Percentiles rank a stretch among this genome's conserved stretches.
phyloP scores from a whole-genome alignment of 768 basidiomycete species.

The Boletus speciosus region DNA sequence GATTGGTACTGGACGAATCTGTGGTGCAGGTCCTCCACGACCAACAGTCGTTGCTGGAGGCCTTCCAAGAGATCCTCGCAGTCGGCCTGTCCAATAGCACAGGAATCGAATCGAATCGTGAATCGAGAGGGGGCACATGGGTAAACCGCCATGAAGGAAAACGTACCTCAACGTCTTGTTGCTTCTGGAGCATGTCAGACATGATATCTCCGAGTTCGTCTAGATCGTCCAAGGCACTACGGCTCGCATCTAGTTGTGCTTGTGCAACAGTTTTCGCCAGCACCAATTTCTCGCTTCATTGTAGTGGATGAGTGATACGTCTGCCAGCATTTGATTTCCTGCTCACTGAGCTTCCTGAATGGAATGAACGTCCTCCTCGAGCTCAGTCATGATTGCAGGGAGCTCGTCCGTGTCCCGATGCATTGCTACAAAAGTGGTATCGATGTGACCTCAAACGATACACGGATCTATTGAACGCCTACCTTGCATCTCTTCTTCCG shows the following conservation, averaged over 20 bases:
- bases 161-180: conserved; percentile 65
- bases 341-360: conserved; percentile 61
- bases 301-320: conserved; percentile 1
- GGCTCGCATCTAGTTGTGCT: conserved; percentile 49
- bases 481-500: conserved; percentile 71
- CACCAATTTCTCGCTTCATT: conserved; percentile 49
- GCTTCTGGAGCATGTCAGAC: conserved; percentile 68
- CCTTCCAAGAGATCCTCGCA: conserved; percentile 51
- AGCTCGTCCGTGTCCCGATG: conserved; percentile 77
- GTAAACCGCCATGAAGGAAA: not conserved
- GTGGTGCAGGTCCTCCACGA: conserved; percentile 61
- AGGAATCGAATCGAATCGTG: not conserved
- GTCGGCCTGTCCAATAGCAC: conserved; percentile 37
- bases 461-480: not conserved
- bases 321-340: not conserved
- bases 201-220: conserved; percentile 80
- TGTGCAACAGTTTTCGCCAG: conserved; percentile 41
- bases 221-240: conserved; percentile 54
- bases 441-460: not conserved
- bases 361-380: conserved; percentile 54
- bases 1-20: conserved; percentile 67
- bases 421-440: conserved; percentile 51
- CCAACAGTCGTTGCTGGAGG: conserved; percentile 58
- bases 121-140: not conserved
- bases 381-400: conserved; percentile 66